Percentiles rank a stretch among this genome's conserved stretches.
Conservation (phyloP, 768 basidiomycete genomes). For the Lactarius indigo region DNA sequence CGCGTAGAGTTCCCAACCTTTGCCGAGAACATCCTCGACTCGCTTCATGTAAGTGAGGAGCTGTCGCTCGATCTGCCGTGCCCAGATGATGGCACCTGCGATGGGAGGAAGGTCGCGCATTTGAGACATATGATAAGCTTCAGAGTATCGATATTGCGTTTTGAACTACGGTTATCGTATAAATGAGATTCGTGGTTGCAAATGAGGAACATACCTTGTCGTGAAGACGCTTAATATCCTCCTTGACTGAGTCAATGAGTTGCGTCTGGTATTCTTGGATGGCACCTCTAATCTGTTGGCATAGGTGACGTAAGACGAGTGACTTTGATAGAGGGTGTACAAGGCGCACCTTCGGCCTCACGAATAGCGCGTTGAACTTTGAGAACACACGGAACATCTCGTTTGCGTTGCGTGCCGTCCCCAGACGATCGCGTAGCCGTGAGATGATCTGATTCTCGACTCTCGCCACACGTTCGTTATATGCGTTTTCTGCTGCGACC, state of each 20-base stretch:
- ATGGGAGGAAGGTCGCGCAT: slow-evolving; percentile 99
- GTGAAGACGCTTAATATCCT: slow-evolving; percentile 93
- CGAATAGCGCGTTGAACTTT: slow-evolving; percentile 96
- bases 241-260: slow-evolving; percentile 97
- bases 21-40: slow-evolving; percentile 96
- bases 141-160: slow-evolving; percentile 91
- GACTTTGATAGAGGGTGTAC: background rate
- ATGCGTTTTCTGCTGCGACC: slow-evolving; percentile 95
- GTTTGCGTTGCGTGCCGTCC: slow-evolving; percentile 94
- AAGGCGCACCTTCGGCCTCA: slow-evolving; percentile 78
- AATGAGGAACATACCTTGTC: slow-evolving; percentile 59
- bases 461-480: slow-evolving; percentile 94
- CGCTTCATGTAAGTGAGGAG: slow-evolving; percentile 97
- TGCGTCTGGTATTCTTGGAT: slow-evolving; percentile 99
- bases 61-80: slow-evolving; percentile 96
- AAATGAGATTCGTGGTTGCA: background rate
- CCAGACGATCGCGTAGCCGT: slow-evolving; percentile 82
- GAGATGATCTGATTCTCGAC: slow-evolving; percentile 99
- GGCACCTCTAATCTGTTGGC: slow-evolving; percentile 81
- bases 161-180: slow-evolving; percentile 61
- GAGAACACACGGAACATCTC: slow-evolving; percentile 99
- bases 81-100: slow-evolving; percentile 97
- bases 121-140: slow-evolving; percentile 97
- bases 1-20: slow-evolving; percentile 99
- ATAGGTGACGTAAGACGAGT: background rate